A percentile compares a stretch with the other conserved stretches of the same genome.
Conservation (phyloP, 2,329 filamentous ascomycete genomes). For the Simplicillium sp. region DNA sequence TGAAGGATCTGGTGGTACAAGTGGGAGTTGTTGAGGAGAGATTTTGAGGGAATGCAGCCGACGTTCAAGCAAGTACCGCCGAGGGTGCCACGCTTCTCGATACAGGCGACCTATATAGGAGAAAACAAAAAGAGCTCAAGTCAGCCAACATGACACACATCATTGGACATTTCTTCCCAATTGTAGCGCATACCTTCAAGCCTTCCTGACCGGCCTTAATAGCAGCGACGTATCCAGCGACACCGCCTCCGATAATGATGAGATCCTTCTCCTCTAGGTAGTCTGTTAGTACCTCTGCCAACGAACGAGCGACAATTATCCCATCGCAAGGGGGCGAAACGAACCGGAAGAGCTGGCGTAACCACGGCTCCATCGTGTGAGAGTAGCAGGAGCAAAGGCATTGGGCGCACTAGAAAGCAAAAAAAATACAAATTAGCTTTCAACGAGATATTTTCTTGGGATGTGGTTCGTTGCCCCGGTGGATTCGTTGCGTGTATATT, state of each 20-base stretch:
- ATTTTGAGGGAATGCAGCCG: slow-evolving; percentile 98
- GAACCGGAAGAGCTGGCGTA: slow-evolving; percentile 50
- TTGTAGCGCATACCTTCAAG: slow-evolving; percentile 61
- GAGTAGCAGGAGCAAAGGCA: slow-evolving; percentile 32
- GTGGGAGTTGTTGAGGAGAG: slow-evolving; percentile 98
- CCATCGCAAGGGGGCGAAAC: slow-evolving; percentile 23
- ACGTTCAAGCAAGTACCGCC: slow-evolving; percentile 98
- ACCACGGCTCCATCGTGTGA: slow-evolving; percentile 45
- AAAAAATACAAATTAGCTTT: slow-evolving; percentile 10
- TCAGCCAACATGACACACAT: not conserved
- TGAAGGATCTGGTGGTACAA: slow-evolving; percentile 95
- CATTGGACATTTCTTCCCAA: not conserved
- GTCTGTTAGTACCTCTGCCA: slow-evolving; percentile 25
- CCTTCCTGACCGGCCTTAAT: slow-evolving; percentile 99
- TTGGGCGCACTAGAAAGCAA: slow-evolving; percentile 33
- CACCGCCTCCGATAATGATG: slow-evolving; percentile 94
- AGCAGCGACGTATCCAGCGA: slow-evolving; percentile 95
- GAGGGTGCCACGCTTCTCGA: slow-evolving; percentile 93
- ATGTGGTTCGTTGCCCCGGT: too few relatives aligned
- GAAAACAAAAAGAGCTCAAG: slow-evolving; percentile 4
- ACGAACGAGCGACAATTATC: not conserved
- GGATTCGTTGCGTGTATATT: slow-evolving; percentile 1
- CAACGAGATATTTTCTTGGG: slow-evolving; percentile 8
- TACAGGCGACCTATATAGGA: slow-evolving; percentile 69
- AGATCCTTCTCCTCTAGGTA: slow-evolving; percentile 82